These are phyloP conservation scores for Phialophora chinensis DNA, from an alignment of 2,329 filamentous ascomycete genomes.

Conservation along the genomic window DNA sequence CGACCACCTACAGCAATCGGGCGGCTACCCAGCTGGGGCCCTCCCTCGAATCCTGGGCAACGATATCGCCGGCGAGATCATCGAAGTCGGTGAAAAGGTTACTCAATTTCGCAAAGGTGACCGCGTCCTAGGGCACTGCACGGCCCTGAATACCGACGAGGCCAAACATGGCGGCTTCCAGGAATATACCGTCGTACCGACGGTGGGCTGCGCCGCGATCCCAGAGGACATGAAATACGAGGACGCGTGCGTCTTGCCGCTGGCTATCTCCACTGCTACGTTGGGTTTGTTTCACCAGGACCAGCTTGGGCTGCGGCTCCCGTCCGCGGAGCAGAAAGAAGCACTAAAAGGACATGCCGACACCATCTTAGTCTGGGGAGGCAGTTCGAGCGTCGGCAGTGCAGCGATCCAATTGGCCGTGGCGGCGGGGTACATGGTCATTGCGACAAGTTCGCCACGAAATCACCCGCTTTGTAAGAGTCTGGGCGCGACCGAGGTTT, in stretches of 20 bases:
- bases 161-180: constrained; percentile 43
- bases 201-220: constrained; percentile 39
- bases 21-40: constrained; percentile 33
- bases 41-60: constrained; percentile 42
- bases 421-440: constrained; percentile 49
- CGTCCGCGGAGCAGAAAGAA: constrained; percentile 4
- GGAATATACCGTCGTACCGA: constrained; percentile 40
- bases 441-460: constrained; percentile 47
- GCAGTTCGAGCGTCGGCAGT: constrained; percentile 55
- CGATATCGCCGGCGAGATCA: constrained; percentile 43
- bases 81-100: constrained; percentile 41
- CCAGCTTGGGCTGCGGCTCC: constrained; percentile 35
- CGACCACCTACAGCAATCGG: constrained; percentile 47
- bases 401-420: constrained; percentile 53
- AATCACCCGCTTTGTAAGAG: constrained; percentile 54
- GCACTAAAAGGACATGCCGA: constrained; percentile 38
- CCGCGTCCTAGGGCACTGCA: constrained; percentile 42
- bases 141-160: constrained; percentile 32
- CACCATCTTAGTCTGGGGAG: constrained; percentile 59
- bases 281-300: constrained; percentile 43
- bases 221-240: constrained; percentile 42
- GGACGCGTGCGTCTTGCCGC: constrained; percentile 43
- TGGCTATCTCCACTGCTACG: constrained; percentile 44
- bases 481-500: constrained; percentile 53
- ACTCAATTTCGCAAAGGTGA: constrained; percentile 42